Evolutionary conservation across 768 basidiomycete genomes (phyloP).

Genomic region (Galerina sulciceps): DNA sequence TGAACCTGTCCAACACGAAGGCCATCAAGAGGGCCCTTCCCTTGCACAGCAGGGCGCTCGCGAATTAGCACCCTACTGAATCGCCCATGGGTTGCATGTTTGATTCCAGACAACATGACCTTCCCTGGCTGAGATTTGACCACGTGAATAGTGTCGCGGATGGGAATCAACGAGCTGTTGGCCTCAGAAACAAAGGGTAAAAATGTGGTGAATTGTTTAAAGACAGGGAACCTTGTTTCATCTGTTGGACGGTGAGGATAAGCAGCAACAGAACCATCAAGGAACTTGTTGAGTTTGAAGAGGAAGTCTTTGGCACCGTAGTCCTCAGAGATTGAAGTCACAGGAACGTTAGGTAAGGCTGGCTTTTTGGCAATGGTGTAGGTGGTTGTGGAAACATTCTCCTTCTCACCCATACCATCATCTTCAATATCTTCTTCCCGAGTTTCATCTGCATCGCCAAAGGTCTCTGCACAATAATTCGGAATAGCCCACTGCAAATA

Average conservation of each 20-base stretch:
- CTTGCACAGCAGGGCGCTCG: background rate
- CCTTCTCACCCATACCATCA: background rate
- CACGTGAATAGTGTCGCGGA: constrained; percentile 19
- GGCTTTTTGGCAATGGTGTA: constrained; percentile 17
- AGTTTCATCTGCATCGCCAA: background rate
- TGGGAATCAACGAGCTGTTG: background rate
- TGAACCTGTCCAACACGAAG: constrained; percentile 30
- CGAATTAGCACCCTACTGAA: constrained; percentile 30
- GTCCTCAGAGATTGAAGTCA: constrained; percentile 1
- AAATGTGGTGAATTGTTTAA: constrained; percentile 17
- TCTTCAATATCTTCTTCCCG: background rate
- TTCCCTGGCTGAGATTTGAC: background rate
- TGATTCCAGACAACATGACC: constrained; percentile 16
- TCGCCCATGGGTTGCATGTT: constrained; percentile 12
- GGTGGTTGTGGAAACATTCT: background rate
- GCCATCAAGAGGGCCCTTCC: background rate
- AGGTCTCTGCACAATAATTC: background rate
- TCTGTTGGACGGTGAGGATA: background rate
- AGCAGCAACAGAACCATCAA: background rate
- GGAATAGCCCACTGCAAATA: constrained; percentile 34
- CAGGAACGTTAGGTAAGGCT: background rate
- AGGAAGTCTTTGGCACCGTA: constrained; percentile 12
- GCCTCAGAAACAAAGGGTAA: constrained; percentile 24
- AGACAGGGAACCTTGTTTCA: constrained; percentile 19
- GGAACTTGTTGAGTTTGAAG: constrained; percentile 6